Evolutionary conservation across 768 basidiomycete genomes (phyloP).

Genomic region (Coprinopsis sp.): DNA sequence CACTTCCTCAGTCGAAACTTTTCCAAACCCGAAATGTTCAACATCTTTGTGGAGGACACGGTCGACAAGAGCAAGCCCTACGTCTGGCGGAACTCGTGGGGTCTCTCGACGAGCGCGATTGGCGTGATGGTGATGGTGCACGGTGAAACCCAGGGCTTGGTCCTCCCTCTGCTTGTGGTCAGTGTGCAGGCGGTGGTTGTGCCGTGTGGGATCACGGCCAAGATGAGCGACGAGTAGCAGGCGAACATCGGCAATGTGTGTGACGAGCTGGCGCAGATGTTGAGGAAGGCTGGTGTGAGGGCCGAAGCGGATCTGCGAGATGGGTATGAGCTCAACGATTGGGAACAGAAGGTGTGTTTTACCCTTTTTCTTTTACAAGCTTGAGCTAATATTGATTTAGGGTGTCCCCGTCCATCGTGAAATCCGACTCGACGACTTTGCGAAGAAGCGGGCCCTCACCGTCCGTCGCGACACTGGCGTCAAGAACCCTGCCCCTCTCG

Average conservation of each 20-base stretch:
- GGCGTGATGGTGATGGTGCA: conserved; percentile 99
- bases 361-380: conserved; percentile 1
- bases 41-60: conserved; percentile 95
- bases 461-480: conserved; percentile 70
- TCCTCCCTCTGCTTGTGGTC: conserved; percentile 95
- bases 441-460: conserved; percentile 72
- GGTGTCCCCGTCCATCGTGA: conserved; percentile 97
- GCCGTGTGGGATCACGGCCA: conserved; percentile 91
- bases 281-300: conserved; percentile 71
- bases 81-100: conserved; percentile 99
- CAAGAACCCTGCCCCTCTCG: conserved; percentile 41
- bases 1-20: conserved; percentile 99
- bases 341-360: conserved; percentile 86
- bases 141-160: conserved; percentile 95
- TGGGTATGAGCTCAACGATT: conserved; percentile 98
- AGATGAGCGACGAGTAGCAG: conserved; percentile 65
- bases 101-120: conserved; percentile 90
- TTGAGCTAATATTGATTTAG: conserved; percentile 32
- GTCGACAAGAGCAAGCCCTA: conserved; percentile 63
- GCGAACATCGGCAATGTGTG: conserved; percentile 71
- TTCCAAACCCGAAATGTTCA: conserved; percentile 94
- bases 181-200: conserved; percentile 86
- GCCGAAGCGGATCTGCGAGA: conserved; percentile 91
- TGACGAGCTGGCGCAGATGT: conserved; percentile 65
- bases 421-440: conserved; percentile 89